Evolutionary conservation across 2,329 filamentous ascomycete genomes (phyloP).

Genomic region (Pestalotiopsis sp.): DNA sequence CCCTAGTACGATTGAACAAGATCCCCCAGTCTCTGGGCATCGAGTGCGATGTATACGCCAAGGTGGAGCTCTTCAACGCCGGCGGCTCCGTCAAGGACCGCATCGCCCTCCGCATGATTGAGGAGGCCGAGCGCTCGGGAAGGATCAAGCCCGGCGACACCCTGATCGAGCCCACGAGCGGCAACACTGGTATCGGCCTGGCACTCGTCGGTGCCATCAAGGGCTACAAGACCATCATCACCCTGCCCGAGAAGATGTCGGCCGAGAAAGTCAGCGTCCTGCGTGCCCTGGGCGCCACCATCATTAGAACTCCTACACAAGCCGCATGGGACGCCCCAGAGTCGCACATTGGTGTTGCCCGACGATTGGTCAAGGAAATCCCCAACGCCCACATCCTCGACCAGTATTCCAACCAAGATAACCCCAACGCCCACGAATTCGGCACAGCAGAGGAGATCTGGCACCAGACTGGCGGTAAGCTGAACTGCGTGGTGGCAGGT

Average conservation of each 20-base stretch:
- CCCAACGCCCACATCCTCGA: slow-evolving; percentile 97
- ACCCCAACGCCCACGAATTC: slow-evolving; percentile 89
- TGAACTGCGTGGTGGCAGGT: slow-evolving; percentile 85
- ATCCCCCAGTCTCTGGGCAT: slow-evolving; percentile 90
- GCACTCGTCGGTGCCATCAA: slow-evolving; percentile 94
- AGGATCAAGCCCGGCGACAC: slow-evolving; percentile 97
- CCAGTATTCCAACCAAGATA: slow-evolving; percentile 91
- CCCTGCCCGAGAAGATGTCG: slow-evolving; percentile 98
- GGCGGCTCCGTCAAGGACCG: slow-evolving; percentile 93
- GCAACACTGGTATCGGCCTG: slow-evolving; percentile 96
- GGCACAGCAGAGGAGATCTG: slow-evolving; percentile 97
- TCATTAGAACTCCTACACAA: slow-evolving; percentile 95
- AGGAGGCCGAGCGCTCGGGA: slow-evolving; percentile 87
- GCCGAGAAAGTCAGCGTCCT: slow-evolving; percentile 96
- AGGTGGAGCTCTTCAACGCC: slow-evolving; percentile 91
- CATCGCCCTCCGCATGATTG: slow-evolving; percentile 96
- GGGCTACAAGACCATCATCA: slow-evolving; percentile 98
- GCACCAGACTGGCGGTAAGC: slow-evolving; percentile 81
- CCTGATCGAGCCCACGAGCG: slow-evolving; percentile 95
- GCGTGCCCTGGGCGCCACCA: slow-evolving; percentile 90
- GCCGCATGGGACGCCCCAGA: slow-evolving; percentile 94
- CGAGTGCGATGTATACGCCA: slow-evolving; percentile 85
- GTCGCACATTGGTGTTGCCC: slow-evolving; percentile 94
- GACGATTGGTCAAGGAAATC: slow-evolving; percentile 88
- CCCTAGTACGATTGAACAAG: slow-evolving; percentile 91